Evolutionary conservation across 176 grass and related monocot species (phyloP), one percentile per base, ranked within the genome.

Genomic region (Carex myosuroides): DNA sequence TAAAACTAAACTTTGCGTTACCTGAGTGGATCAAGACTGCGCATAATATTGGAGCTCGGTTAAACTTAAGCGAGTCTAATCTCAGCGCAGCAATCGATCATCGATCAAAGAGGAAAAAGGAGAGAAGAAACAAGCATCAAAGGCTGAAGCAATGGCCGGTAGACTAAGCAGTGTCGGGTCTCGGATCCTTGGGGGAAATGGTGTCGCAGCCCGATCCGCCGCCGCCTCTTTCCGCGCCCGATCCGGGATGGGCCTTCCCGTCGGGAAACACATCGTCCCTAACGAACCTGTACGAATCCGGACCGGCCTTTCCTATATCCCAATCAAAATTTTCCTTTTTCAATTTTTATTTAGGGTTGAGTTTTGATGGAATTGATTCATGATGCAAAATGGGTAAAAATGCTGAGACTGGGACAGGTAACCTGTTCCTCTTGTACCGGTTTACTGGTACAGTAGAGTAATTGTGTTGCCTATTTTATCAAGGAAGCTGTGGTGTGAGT

Each of bases 191-290:
- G 97, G 97, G 10, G 88, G 96, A 53, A 89, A 93, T 16, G 91
- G 94, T 82, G 86, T 86, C 3, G 89, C 81, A 7, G 89, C 87
- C 0, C 93, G 97, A 81, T 91, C 93, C n/a, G 88, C 88, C 17
- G 90, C 74, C 12, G 85, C 90, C 12, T 88, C 91, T 54, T 86
- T 99, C 77, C 97, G 88, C 13, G 69, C 89, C 71, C 91, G 97
- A 75, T 86, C 97, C 37, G 97, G 97, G 77, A 92, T 99, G 97
- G 97, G 93, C 13, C 91, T 99, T 32, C 93, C 97, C 52, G 88
- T 90, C 61, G 97, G 93, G 63, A 86, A 88, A 61, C 97, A 96
- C 90, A 94, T 99, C 88, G 93, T 96, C 83, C 97, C 97, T 53
- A 91, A 99, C 66, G 89, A 94, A 83, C 93, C 97, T 59, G 97